Evolutionary conservation across 805 yeast genomes (phyloP), one percentile per base, ranked within the genome.

Genomic region (Candida glaebosa): DNA sequence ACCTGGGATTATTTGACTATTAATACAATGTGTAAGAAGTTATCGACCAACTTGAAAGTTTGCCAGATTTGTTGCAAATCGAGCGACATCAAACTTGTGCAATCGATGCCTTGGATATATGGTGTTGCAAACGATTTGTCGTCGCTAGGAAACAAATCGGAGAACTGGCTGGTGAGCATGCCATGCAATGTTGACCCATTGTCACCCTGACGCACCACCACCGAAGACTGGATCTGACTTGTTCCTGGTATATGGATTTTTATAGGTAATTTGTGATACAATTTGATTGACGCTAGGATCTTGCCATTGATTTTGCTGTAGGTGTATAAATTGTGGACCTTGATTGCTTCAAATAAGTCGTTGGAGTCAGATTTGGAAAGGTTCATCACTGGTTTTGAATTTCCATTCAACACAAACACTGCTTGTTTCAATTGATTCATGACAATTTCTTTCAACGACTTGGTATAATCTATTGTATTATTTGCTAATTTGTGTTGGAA

Each of bases 351-450:
- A 85, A 90, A 85, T 37, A 88, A 65, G 1, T 55, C 54, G 18
- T 67, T 60, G 0, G 91, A 75, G 39, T 83, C 82, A 1, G 69
- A 70, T 45, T 78, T 81, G 4, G 93, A 77, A 41, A 91, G 63
- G 18, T 72, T 71, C 95, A 91, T 84, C n/a, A 91, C 77, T 2
- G 80, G 74, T 46, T 84, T 87, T 4, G 96, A 74, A n/a, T 79
- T 75, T 0, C 96, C 96, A 48, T 82, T 79, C 28, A 85, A 58
- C 0, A 88, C 78, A 53, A 73, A 87, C 52, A 88, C 80, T 3
- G 88, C 76, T 54, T 91, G 97, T 53, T 93, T 91, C 56, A 88
- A 63, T 44, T 81, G 88, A 56, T 91, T 89, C 45, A 81, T 65
- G 82, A 93, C 82, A 38, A 77, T 72, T 38, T 72, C 75, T 34